Percentiles rank a stretch among this genome's conserved stretches.
These are phyloP conservation scores for barley (Hordeum vulgare) DNA, from an alignment of 176 grass and related monocot genomes.

Conservation along the genomic window MorexV3_pseudomolecules_assembly NC_058519.1:166831601-166832100, in stretches of 20 bases:
- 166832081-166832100: neutral
- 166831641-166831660: neutral
- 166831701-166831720: neutral
- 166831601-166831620: neutral
- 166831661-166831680: neutral
- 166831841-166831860: neutral
- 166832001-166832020: neutral
- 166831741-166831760: neutral
- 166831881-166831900: neutral
- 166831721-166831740: neutral
- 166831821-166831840: neutral
- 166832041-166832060: neutral
- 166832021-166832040: neutral
- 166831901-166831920: neutral
- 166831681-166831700: neutral
- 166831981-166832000: neutral
- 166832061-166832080: neutral
- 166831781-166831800: neutral
- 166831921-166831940: neutral
- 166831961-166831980: neutral
- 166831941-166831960: neutral
- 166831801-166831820: neutral
- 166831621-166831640: neutral
- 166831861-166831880: neutral
- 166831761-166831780: neutral